Base-by-base conservation (phyloP, 1,284 basidiomycete genomes). In the Anthracocystis setariae region DNA sequence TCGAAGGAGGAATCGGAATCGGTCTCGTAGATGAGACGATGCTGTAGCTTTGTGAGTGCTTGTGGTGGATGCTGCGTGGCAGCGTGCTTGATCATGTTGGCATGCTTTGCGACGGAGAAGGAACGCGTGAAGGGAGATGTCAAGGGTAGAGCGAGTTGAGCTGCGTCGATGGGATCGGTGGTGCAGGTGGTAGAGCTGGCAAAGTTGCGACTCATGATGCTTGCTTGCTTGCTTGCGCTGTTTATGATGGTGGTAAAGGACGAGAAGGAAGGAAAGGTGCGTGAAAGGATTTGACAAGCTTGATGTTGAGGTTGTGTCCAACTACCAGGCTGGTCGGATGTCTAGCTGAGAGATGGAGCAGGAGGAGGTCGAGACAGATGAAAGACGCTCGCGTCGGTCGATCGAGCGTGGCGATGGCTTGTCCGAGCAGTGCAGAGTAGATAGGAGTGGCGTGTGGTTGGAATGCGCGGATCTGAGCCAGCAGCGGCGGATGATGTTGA, bases 1-100 rank as follows among this genome's bases (percentile, higher is more conserved):
- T 71, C 66, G 40, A 56, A 56, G 15, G 66, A 69, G 0, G 52
- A 59, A 35, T 69, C 68, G n/a, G 68, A 65, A 17, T 71, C 68
- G 8, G 68, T 60, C 20, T 71, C 68, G 54, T 71, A 71, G 48
- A 71, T 62, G n/a, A 70, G 62, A n/a, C 68, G 68, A 32, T 71
- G 62, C 37, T 71, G 68, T 10, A 71, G 37, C 35, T 62, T 65
- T 50, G 58, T 65, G 50, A 71, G 62, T 18, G 54, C 58, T 5
- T 56, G 63, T 3, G 66, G 58, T 38, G n/a, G n/a, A n/a, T 58
- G 66, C 46, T 55, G 66, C 48, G 56, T 55, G 13, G 60, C 53
- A 47, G 65, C 65, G 44, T 68, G 58, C 57, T 68, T 69, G 66
- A 58, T 69, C 56, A 59, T 69, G 51, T n/a, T 53, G 56, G 51